phyloP scores from a whole-genome alignment of 257 asterid species.

The Plantago major region DNA sequence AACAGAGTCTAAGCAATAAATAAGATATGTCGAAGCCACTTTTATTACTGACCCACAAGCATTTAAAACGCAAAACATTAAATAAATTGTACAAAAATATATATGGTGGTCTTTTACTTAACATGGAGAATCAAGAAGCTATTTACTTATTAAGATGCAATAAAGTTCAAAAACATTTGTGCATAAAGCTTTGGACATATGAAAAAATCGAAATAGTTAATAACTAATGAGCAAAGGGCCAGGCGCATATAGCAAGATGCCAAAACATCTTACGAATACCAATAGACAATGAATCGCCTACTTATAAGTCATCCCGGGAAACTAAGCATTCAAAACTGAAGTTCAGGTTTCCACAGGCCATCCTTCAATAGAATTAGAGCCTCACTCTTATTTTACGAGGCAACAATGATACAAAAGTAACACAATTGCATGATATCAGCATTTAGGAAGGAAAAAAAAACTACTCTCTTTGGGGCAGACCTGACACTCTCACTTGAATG shows the following conservation, averaged over 20 bases:
- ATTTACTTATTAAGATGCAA: background rate
- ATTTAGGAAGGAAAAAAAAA: no score
- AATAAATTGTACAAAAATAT: slow-evolving; percentile 12
- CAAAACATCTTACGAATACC: no score
- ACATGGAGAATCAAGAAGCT: background rate
- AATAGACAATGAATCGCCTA: background rate
- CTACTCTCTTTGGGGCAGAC: no score
- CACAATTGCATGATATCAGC: no score
- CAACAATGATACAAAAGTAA: no score
- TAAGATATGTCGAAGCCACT: slow-evolving; percentile 8
- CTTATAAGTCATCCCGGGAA: background rate
- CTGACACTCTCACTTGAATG: no score
- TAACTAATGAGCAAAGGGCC: background rate
- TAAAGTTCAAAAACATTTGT: no score
- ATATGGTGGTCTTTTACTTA: slow-evolving; percentile 6
- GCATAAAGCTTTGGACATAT: slow-evolving; percentile 2
- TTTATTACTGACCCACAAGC: background rate
- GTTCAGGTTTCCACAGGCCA: background rate
- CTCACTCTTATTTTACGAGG: background rate
- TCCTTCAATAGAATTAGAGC: slow-evolving; percentile 1
- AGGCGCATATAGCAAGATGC: background rate
- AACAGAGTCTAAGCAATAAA: no score
- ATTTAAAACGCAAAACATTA: background rate
- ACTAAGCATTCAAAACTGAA: background rate
- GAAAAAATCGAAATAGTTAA: background rate